phyloP scores from a whole-genome alignment of 2,329 filamentous ascomycete genomes.

The Venturiaceae sp. region DNA sequence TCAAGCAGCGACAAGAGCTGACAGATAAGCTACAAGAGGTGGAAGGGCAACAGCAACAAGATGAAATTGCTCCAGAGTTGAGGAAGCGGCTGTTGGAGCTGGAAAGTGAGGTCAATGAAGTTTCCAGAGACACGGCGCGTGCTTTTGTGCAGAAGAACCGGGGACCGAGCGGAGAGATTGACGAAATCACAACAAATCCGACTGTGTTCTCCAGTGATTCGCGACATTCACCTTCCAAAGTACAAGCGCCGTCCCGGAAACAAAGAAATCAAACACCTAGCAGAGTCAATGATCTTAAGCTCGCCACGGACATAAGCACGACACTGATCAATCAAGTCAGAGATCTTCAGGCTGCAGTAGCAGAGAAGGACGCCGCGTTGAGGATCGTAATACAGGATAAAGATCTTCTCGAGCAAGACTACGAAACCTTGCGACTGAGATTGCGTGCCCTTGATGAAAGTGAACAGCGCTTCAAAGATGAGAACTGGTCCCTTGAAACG shows the following conservation, averaged over 20 bases:
- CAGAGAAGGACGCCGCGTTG: slow-evolving; percentile 80
- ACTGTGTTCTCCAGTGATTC: slow-evolving; percentile 68
- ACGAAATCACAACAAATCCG: slow-evolving; percentile 21
- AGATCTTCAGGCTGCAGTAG: slow-evolving; percentile 73
- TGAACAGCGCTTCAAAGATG: slow-evolving; percentile 93
- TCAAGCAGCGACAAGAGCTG: slow-evolving; percentile 79
- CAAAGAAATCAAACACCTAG: slow-evolving; percentile 82
- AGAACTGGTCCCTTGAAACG: slow-evolving; percentile 96
- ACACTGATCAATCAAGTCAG: slow-evolving; percentile 90
- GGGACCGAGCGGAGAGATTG: slow-evolving; percentile 46
- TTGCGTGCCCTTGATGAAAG: slow-evolving; percentile 81
- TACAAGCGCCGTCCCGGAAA: slow-evolving; percentile 77
- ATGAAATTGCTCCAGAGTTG: slow-evolving; percentile 62
- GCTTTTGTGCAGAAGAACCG: slow-evolving; percentile 78
- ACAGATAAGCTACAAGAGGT: slow-evolving; percentile 76
- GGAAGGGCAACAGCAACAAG: slow-evolving; percentile 62
- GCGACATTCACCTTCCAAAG: slow-evolving; percentile 78
- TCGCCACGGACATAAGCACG: slow-evolving; percentile 96
- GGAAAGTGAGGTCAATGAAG: slow-evolving; percentile 90
- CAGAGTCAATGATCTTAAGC: slow-evolving; percentile 90
- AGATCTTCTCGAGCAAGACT: slow-evolving; percentile 71
- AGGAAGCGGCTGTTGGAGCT: slow-evolving; percentile 75
- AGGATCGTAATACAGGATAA: slow-evolving; percentile 66
- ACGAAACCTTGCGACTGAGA: slow-evolving; percentile 68
- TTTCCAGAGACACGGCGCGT: slow-evolving; percentile 79